phyloP scores from a whole-genome alignment of 2,329 filamentous ascomycete genomes.

The Phialophora macrospora region DNA sequence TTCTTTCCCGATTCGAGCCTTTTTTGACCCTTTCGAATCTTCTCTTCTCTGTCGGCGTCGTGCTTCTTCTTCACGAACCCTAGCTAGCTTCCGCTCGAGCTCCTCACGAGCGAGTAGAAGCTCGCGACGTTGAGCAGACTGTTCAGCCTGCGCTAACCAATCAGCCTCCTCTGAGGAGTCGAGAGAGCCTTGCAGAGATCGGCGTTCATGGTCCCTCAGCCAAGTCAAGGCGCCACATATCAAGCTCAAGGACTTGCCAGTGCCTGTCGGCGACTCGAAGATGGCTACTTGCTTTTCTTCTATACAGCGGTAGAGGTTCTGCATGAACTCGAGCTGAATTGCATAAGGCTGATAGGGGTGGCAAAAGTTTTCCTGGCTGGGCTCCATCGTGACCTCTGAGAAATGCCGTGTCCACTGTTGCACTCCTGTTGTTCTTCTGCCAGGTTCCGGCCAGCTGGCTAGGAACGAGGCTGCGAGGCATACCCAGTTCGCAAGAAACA shows the following conservation, averaged over 20 bases:
- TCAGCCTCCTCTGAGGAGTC: constrained; percentile 71
- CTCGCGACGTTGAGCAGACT: constrained; percentile 69
- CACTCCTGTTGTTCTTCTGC: not conserved
- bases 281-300: constrained; percentile 82
- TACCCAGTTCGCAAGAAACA: not conserved
- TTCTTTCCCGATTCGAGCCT: constrained; percentile 18
- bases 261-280: constrained; percentile 91
- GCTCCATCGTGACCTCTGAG: constrained; percentile 42
- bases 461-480: not conserved
- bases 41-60: constrained; percentile 18
- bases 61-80: constrained; percentile 27
- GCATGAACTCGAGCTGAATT: constrained; percentile 89
- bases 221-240: constrained; percentile 89
- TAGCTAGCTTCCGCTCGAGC: constrained; percentile 64
- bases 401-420: not conserved
- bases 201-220: constrained; percentile 79
- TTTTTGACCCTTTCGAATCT: constrained; percentile 25
- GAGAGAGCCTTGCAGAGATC: constrained; percentile 32
- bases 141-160: constrained; percentile 82
- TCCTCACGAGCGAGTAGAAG: constrained; percentile 71
- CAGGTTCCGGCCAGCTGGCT: no score
- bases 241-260: constrained; percentile 88
- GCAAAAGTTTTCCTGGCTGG: constrained; percentile 66
- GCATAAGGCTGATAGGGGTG: constrained; percentile 87
- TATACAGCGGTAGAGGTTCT: constrained; percentile 76